phyloP scores from a whole-genome alignment of 202 grass and related monocot species.

The Schoenoplectus triqueter region DNA sequence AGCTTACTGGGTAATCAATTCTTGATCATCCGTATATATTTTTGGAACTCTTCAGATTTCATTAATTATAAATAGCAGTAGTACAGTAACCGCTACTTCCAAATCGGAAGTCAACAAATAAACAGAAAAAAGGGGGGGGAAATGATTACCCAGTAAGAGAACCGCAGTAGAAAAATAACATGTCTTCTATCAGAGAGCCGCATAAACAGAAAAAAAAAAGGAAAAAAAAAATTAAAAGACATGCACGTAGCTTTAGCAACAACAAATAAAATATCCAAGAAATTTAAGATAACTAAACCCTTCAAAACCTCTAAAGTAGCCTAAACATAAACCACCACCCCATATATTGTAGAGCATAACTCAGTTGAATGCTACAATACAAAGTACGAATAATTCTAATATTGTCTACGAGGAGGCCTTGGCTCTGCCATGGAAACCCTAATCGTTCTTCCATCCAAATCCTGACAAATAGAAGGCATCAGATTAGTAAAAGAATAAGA shows the following conservation, averaged over 20 bases:
- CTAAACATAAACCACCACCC: conserved; percentile 4
- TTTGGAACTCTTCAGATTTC: no score
- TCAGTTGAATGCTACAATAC: conserved; percentile 5
- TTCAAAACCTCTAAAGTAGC: conserved; percentile 19
- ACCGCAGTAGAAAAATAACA: not conserved
- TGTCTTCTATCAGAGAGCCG: conserved; percentile 12
- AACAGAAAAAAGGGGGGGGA: no score
- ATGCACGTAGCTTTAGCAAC: conserved; percentile 4
- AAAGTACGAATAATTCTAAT: conserved; percentile 43
- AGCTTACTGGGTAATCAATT: no score
- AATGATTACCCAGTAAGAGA: no score
- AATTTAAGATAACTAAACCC: conserved; percentile 22
- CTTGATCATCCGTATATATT: no score
- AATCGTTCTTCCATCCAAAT: conserved; percentile 84
- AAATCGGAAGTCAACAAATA: no score
- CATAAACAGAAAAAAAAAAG: not conserved
- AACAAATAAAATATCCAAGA: conserved; percentile 32
- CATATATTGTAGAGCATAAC: not conserved
- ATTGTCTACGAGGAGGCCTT: conserved; percentile 67
- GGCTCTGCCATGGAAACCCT: conserved; percentile 79
- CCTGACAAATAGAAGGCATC: conserved; percentile 41
- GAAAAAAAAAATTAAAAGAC: not conserved
- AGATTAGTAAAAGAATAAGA: not conserved
- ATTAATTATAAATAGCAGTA: no score
- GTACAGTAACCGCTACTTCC: no score